Conservation (phyloP, 2,329 filamentous ascomycete species). For the Arthrocladium fulminans region DNA sequence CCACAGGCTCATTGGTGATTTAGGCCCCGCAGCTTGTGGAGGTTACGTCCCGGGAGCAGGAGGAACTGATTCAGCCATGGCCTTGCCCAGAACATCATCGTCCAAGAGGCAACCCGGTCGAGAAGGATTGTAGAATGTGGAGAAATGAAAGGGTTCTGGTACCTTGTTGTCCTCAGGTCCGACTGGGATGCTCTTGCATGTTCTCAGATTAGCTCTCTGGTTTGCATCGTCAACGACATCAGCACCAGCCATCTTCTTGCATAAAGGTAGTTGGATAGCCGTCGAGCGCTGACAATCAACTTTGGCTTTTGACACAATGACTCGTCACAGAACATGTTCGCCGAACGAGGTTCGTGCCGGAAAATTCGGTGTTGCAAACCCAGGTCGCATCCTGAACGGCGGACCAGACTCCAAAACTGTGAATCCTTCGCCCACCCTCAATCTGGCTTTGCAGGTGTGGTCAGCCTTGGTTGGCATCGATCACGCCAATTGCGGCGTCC, state of each 20-base stretch:
- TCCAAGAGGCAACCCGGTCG: too few species aligned
- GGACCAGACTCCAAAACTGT: neutral
- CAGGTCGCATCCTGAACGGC: neutral
- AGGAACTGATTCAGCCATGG: too few species aligned
- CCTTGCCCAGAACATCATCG: too few species aligned
- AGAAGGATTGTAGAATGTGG: too few species aligned
- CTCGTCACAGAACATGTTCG: slow-evolving; percentile 8
- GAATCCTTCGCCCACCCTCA: neutral
- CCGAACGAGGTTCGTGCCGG: neutral
- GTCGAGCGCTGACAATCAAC: slow-evolving; percentile 10
- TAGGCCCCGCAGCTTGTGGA: too few species aligned
- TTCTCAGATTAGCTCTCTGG: slow-evolving; percentile 13
- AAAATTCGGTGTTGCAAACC: neutral
- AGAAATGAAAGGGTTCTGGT: too few species aligned
- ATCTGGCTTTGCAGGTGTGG: slow-evolving; percentile 1
- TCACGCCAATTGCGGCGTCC: neutral
- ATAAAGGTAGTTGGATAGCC: neutral
- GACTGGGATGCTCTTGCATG: slow-evolving; percentile 1
- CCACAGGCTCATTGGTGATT: too few species aligned
- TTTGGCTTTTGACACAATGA: slow-evolving; percentile 10
- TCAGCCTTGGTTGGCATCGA: neutral
- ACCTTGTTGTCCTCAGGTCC: too few species aligned
- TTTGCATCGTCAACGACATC: slow-evolving; percentile 10
- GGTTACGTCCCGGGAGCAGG: too few species aligned
- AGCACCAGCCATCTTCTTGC: neutral